Percentiles rank a stretch among this genome's conserved stretches.
Evolutionary conservation across 805 yeast genomes (phyloP).

Genomic region (Nakazawaea peltata): DNA sequence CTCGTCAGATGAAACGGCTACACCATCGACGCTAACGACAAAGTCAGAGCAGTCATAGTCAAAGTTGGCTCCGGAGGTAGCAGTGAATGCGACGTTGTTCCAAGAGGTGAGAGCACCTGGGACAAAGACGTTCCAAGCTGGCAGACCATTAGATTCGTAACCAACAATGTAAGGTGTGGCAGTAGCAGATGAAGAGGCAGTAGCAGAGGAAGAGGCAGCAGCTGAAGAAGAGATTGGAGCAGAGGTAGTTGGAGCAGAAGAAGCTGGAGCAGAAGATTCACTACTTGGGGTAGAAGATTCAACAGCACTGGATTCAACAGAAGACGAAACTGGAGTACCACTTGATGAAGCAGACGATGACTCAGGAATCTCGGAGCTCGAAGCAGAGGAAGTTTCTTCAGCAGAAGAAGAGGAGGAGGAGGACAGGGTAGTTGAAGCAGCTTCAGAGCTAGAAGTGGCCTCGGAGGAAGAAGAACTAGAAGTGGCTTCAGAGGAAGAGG

Average conservation of each 20-base stretch:
- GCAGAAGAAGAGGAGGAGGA: too few relatives aligned
- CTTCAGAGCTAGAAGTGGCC: background rate
- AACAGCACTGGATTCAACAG: too few relatives aligned
- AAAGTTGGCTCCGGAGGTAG: conserved; percentile 1
- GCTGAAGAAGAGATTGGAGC: background rate
- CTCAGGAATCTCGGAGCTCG: too few relatives aligned
- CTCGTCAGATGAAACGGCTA: background rate
- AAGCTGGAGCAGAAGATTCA: too few relatives aligned
- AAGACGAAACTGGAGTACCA: too few relatives aligned
- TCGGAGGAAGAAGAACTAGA: too few relatives aligned
- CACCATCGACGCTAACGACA: background rate
- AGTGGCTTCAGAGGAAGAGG: too few relatives aligned
- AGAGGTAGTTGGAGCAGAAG: background rate
- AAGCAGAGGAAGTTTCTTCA: too few relatives aligned
- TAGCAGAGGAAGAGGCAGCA: background rate
- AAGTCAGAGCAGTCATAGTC: conserved; percentile 4
- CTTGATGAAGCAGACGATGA: too few relatives aligned
- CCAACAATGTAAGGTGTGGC: conserved; percentile 6
- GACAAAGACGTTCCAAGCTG: conserved; percentile 2
- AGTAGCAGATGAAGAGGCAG: background rate
- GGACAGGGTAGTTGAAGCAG: too few relatives aligned
- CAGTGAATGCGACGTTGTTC: background rate
- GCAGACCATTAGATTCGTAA: background rate
- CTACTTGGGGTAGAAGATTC: too few relatives aligned
- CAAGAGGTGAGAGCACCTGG: conserved; percentile 5